Evolutionary conservation across 2,329 filamentous ascomycete genomes (phyloP).

Genomic region (Xylariaceae sp.): DNA sequence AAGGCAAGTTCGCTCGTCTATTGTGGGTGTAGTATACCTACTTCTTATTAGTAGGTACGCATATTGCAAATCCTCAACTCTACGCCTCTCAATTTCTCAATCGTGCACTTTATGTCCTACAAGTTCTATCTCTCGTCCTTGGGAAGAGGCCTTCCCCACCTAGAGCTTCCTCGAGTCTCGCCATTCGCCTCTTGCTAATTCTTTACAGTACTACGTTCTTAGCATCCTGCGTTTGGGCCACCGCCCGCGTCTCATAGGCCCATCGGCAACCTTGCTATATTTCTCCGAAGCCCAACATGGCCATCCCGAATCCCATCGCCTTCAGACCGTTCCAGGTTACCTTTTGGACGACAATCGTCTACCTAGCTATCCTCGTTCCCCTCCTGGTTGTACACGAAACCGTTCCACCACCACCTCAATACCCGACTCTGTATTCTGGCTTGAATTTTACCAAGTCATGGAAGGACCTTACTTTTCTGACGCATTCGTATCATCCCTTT

Average conservation of each 20-base stretch:
- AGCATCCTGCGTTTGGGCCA: constrained; percentile 2
- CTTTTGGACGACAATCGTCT: constrained; percentile 70
- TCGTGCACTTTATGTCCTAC: constrained; percentile 7
- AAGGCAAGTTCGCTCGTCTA: background rate
- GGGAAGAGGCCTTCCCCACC: constrained; percentile 19
- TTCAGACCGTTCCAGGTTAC: constrained; percentile 82
- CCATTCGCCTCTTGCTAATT: constrained; percentile 10
- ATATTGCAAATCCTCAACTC: background rate
- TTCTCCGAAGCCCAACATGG: constrained; percentile 18
- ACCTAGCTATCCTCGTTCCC: constrained; percentile 71
- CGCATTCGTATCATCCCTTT: constrained; percentile 76
- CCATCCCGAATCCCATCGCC: constrained; percentile 54
- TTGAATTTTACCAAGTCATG: constrained; percentile 83
- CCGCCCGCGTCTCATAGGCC: constrained; percentile 10
- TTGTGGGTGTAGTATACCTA: background rate
- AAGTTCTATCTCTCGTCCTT: constrained; percentile 1
- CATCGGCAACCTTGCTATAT: background rate
- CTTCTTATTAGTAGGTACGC: background rate
- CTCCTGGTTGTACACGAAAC: constrained; percentile 71
- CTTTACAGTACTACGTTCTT: constrained; percentile 2
- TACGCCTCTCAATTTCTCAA: background rate
- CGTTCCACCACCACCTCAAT: constrained; percentile 62
- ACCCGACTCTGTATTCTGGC: constrained; percentile 52
- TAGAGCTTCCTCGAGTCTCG: constrained; percentile 13
- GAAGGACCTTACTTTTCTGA: constrained; percentile 74